phyloP scores from a whole-genome alignment of 352 stramenopile genomes.

The Globisporangium sylvaticum region DNA sequence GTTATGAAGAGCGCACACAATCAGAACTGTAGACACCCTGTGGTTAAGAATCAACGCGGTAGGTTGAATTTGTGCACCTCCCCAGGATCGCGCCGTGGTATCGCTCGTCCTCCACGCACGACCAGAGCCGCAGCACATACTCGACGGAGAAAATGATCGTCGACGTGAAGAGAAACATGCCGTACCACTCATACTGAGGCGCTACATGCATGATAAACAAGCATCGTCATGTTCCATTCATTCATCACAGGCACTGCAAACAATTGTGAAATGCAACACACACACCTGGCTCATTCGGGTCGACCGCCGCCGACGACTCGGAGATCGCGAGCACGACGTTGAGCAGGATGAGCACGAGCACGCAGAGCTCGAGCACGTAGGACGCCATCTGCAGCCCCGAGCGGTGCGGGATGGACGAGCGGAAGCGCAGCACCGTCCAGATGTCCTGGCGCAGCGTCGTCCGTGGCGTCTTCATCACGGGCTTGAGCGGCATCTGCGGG shows the following conservation, averaged over 20 bases:
- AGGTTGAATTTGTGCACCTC: conserved; percentile 18
- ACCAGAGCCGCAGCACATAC: conserved; percentile 55
- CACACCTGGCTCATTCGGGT: conserved; percentile 15
- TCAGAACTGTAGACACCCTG: background rate
- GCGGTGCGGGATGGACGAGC: conserved; percentile 37
- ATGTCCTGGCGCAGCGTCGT: conserved; percentile 40
- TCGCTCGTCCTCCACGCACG: conserved; percentile 54
- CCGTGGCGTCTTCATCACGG: background rate
- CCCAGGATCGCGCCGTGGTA: conserved; percentile 34
- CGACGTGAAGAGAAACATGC: conserved; percentile 46
- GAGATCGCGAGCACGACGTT: conserved; percentile 59
- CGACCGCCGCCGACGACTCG: conserved; percentile 23
- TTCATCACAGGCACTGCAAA: background rate
- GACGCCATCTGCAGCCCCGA: conserved; percentile 46
- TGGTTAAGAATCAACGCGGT: background rate
- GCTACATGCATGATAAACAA: background rate
- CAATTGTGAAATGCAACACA: background rate
- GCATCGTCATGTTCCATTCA: background rate
- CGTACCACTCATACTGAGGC: conserved; percentile 29
- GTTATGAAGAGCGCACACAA: background rate
- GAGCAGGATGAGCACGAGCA: conserved; percentile 53
- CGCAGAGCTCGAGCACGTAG: conserved; percentile 45
- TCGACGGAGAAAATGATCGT: conserved; percentile 61
- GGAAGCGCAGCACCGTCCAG: conserved; percentile 60
- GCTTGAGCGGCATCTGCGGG: background rate